Base-by-base conservation (phyloP, 1,284 basidiomycete genomes). In the Fomes fomentarius region DNA sequence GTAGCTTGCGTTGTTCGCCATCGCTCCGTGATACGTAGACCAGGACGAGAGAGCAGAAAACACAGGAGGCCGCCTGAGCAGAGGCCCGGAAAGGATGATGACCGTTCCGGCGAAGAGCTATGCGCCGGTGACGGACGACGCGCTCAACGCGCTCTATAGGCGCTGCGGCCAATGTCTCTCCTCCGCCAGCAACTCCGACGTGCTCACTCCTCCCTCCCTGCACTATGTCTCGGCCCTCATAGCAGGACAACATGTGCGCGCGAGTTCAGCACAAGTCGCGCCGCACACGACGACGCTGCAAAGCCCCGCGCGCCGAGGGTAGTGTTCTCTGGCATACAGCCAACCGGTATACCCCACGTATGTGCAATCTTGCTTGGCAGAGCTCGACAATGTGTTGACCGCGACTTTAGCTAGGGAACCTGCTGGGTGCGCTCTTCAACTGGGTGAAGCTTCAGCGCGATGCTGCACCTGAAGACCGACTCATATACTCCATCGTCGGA, bases 401-500 rank as follows among this genome's bases (percentile, higher is more conserved):
- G 26, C 26, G 15, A 14, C 1, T n/a, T n/a, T 30, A 97, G 94
- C 79, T 98, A 63, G 96, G 96, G 40, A 98, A 98, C 71, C 93
- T 95, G 65, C 80, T 98, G 2, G 96, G 96, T 6, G 95, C 94
- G 0, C 78, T 96, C 17, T 81, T 83, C 28, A 94, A 94, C 69
- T 97, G 94, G 95, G 89, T 93, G 31, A 81, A 82, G 47, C 76
- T 96, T 14, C 93, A 95, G 69, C 74, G 81, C 39, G 75, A 79
- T 33, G 81, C 87, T 0, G 63, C 68, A 6, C 74, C 78, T 0
- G 72, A 82, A 4, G 91, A 93, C 66, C 73, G 79, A 50, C 76
- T 96, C 19, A 73, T 93, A 50, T 97, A 94, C 70, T 91, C 91
- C 15, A 88, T 97, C 59, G 96, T 95, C 11, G 95, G 95, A 26